These are phyloP conservation scores for Penicillium polonicum DNA, from an alignment of 2,329 filamentous ascomycete genomes.

Conservation along the genomic window DNA sequence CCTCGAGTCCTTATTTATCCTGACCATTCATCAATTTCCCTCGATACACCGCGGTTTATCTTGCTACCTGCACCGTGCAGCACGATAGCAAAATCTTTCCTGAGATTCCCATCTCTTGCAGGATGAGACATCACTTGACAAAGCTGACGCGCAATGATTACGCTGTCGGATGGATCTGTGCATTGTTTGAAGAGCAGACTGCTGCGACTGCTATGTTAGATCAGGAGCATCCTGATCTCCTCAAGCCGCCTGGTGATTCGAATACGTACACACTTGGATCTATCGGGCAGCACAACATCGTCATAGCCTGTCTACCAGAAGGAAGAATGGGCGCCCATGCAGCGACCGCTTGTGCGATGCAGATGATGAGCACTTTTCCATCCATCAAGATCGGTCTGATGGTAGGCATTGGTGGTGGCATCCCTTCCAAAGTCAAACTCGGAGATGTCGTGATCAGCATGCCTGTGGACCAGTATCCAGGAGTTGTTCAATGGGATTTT, in stretches of 20 bases:
- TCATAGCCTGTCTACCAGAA: background rate
- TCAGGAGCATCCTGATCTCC: background rate
- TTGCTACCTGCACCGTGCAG: background rate
- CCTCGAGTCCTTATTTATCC: background rate
- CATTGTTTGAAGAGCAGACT: background rate
- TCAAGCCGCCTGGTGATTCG: background rate
- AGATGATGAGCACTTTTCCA: background rate
- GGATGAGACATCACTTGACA: background rate
- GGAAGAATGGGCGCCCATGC: background rate
- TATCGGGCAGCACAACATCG: background rate
- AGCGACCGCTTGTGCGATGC: background rate
- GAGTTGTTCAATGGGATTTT: background rate
- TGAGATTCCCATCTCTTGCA: no score
- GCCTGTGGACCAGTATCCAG: background rate
- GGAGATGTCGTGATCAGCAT: background rate
- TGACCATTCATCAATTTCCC: background rate
- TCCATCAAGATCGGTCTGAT: background rate
- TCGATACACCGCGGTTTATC: background rate
- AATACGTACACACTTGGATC: background rate
- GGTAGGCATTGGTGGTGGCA: background rate
- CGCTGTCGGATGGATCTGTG: background rate
- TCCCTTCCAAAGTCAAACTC: background rate
- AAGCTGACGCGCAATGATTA: background rate
- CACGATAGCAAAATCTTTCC: no score
- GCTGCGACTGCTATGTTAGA: background rate